Percentiles rank a stretch among this genome's conserved stretches.
phyloP scores from a whole-genome alignment of 2,329 filamentous ascomycete genomes.

The Nemania sp. region DNA sequence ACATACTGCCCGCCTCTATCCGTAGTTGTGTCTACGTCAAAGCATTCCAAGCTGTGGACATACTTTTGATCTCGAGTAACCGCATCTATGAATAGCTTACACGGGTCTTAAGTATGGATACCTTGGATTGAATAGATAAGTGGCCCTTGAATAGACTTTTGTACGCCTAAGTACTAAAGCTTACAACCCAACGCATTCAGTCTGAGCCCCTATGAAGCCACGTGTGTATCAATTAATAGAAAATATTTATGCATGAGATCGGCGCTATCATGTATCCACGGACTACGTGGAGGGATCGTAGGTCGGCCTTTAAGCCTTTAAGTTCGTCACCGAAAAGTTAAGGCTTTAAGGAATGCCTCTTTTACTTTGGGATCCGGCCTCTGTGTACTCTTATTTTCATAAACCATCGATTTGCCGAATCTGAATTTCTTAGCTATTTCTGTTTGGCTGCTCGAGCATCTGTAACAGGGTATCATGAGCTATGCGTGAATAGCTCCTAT shows the following conservation, averaged over 20 bases:
- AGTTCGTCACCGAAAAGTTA: background rate
- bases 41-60: background rate
- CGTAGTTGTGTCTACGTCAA: background rate
- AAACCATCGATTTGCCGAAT: constrained; percentile 14
- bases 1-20: too few relatives aligned
- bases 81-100: too few relatives aligned
- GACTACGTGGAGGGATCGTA: background rate
- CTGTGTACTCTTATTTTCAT: constrained; percentile 18
- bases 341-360: constrained; percentile 4
- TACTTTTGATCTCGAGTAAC: background rate
- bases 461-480: constrained; percentile 30
- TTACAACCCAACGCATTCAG: background rate
- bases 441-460: constrained; percentile 15
- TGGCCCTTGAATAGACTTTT: background rate
- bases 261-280: background rate
- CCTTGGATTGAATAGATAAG: background rate
- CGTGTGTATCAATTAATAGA: background rate
- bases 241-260: background rate
- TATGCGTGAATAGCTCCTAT: constrained; percentile 13
- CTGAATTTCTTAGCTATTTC: constrained; percentile 13
- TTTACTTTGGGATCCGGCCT: constrained; percentile 2
- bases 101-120: background rate
- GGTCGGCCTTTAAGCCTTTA: background rate
- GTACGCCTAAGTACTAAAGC: background rate
- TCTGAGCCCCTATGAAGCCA: background rate